Percentiles rank a stretch among this genome's conserved stretches.
These are phyloP conservation scores for Globisporangium spinosum DNA, from an alignment of 352 stramenopile genomes.

Conservation along the genomic window DNA sequence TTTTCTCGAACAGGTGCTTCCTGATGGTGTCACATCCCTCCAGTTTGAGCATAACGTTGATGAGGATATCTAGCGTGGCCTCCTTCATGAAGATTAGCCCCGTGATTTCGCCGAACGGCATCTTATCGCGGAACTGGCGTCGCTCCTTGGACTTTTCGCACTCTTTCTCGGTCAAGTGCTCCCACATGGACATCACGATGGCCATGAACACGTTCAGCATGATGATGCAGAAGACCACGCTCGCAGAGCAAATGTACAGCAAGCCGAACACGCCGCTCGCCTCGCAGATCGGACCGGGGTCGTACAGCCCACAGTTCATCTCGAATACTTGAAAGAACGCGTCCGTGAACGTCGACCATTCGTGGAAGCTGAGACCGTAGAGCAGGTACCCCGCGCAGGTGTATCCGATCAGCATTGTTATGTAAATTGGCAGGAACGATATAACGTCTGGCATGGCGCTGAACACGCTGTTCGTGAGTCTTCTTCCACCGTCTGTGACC, in stretches of 20 bases:
- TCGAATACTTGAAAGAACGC: conserved; percentile 72
- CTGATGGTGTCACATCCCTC: conserved; percentile 23
- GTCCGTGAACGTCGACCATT: conserved; percentile 60
- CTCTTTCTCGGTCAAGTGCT: conserved; percentile 49
- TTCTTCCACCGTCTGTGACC: conserved; percentile 52
- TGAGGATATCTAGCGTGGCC: conserved; percentile 46
- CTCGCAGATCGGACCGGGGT: conserved; percentile 66
- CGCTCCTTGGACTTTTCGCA: conserved; percentile 40
- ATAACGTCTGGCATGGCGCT: conserved; percentile 64
- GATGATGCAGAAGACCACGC: conserved; percentile 68
- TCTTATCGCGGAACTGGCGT: conserved; percentile 34
- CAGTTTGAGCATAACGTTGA: conserved; percentile 38
- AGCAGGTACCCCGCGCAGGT: conserved; percentile 64
- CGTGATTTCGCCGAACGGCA: conserved; percentile 34
- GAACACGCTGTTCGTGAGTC: conserved; percentile 63
- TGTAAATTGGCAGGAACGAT: conserved; percentile 72
- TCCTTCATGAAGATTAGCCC: conserved; percentile 45
- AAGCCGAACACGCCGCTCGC: conserved; percentile 51
- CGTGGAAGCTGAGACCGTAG: conserved; percentile 55
- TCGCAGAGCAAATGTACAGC: conserved; percentile 65
- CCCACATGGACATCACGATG: conserved; percentile 76
- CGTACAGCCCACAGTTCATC: conserved; percentile 71
- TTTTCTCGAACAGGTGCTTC: background rate
- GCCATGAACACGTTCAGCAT: conserved; percentile 83
- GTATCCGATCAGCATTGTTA: conserved; percentile 55